Conservation (phyloP, 306 rosid genomes). For the Myrica gale region DNA sequence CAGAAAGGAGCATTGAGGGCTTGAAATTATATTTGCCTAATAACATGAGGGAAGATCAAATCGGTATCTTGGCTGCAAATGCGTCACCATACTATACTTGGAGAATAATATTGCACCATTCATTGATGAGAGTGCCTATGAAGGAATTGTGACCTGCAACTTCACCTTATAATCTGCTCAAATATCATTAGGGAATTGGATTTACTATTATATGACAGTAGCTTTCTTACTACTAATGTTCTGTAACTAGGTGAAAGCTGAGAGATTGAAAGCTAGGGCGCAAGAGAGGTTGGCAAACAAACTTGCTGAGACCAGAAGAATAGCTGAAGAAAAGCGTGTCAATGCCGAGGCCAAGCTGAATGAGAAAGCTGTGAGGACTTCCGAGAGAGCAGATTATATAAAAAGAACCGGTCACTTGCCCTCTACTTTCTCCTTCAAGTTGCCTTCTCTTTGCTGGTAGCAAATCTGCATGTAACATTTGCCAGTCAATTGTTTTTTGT, state of each 20-base stretch:
- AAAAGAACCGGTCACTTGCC: conserved; percentile 89
- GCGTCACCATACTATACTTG: background rate
- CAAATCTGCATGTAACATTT: background rate
- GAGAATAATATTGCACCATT: background rate
- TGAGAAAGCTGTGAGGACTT: conserved; percentile 69
- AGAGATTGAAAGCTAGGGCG: conserved; percentile 78
- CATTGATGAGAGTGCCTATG: background rate
- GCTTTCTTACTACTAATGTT: conserved; percentile 10
- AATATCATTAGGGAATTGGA: background rate
- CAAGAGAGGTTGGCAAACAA: conserved; percentile 71
- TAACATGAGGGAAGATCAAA: background rate
- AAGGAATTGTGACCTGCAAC: background rate
- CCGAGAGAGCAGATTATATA: conserved; percentile 79
- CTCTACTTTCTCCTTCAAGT: conserved; percentile 71
- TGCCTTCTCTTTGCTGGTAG: conserved; percentile 93
- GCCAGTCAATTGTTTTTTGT: background rate
- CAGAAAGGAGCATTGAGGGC: background rate
- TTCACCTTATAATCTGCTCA: background rate
- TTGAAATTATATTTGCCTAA: background rate
- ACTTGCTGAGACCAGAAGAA: conserved; percentile 64
- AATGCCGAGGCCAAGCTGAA: conserved; percentile 78
- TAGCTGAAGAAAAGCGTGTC: conserved; percentile 76
- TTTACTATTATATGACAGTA: background rate
- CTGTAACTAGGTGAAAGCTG: conserved; percentile 65
- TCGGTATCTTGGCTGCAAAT: background rate